These are phyloP conservation scores for Alnus rubra DNA, from an alignment of 306 rosid genomes.

Conservation along the genomic window DNA sequence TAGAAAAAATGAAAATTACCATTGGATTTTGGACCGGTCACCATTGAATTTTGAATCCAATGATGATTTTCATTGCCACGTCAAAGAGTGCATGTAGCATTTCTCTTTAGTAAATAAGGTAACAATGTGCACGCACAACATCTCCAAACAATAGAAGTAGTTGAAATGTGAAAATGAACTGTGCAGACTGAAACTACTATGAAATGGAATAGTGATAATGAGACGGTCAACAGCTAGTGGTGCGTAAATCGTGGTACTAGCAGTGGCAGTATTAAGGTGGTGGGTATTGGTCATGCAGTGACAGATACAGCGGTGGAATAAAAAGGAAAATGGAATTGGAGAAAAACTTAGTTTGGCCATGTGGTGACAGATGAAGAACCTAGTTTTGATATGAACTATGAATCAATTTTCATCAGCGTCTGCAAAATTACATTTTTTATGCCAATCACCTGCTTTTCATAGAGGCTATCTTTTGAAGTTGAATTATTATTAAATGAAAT, in stretches of 20 bases:
- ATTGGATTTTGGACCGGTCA: no score
- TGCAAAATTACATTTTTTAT: background rate
- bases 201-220: background rate
- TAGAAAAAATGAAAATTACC: background rate
- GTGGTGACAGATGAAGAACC: background rate
- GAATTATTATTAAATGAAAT: constrained; percentile 7
- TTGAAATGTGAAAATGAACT: background rate
- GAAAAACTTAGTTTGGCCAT: background rate
- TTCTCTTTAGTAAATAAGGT: background rate
- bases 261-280: background rate
- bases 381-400: background rate
- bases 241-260: background rate
- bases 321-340: background rate
- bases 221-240: background rate
- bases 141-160: background rate
- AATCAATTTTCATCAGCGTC: background rate
- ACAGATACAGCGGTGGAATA: background rate
- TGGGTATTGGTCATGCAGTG: background rate
- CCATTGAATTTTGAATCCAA: no score
- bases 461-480: constrained; percentile 1
- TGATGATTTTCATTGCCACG: no score
- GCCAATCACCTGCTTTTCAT: background rate
- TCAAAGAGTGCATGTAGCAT: background rate
- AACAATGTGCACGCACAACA: background rate
- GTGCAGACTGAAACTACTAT: background rate